Evolutionary conservation across 2,329 filamentous ascomycete species (phyloP).

Genomic region (Neonectria ditissima): DNA sequence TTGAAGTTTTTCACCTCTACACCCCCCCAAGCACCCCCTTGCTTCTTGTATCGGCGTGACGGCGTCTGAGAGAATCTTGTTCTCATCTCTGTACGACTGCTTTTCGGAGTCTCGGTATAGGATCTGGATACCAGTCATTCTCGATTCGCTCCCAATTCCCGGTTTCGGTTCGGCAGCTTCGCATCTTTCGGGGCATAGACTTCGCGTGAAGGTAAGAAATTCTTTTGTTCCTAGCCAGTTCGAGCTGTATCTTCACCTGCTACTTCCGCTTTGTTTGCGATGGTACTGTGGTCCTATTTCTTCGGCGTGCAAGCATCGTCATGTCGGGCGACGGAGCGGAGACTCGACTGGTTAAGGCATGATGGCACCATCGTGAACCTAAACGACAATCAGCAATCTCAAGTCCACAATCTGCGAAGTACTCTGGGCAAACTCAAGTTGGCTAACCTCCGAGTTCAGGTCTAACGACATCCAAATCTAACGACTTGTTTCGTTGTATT

Average conservation of each 20-base stretch:
- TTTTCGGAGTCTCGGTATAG: slow-evolving; percentile 53
- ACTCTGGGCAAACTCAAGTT: background rate
- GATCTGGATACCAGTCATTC: slow-evolving; percentile 52
- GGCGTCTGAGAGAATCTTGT: slow-evolving; percentile 54
- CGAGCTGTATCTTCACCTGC: too few species aligned
- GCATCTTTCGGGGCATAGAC: slow-evolving; percentile 45
- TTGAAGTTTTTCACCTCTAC: slow-evolving; percentile 43
- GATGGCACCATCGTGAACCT: background rate
- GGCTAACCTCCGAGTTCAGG: slow-evolving; percentile 33
- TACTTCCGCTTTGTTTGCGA: background rate
- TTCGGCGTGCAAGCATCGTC: background rate
- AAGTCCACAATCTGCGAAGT: background rate
- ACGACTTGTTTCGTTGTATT: slow-evolving; percentile 45
- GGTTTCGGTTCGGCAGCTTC: slow-evolving; percentile 45
- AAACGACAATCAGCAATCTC: background rate
- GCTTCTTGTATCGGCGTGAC: slow-evolving; percentile 53
- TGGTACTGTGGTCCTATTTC: background rate
- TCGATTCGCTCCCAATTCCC: slow-evolving; percentile 50
- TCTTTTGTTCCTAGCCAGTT: background rate
- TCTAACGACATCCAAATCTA: slow-evolving; percentile 42
- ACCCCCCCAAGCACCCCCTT: slow-evolving; percentile 47
- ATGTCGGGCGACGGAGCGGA: background rate
- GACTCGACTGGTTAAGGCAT: background rate
- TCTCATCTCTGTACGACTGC: slow-evolving; percentile 53
- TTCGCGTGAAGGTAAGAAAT: slow-evolving; percentile 43